Evolutionary conservation across 179 eudicot genomes (phyloP).

Genomic region (Vitellaria paradoxa): DNA sequence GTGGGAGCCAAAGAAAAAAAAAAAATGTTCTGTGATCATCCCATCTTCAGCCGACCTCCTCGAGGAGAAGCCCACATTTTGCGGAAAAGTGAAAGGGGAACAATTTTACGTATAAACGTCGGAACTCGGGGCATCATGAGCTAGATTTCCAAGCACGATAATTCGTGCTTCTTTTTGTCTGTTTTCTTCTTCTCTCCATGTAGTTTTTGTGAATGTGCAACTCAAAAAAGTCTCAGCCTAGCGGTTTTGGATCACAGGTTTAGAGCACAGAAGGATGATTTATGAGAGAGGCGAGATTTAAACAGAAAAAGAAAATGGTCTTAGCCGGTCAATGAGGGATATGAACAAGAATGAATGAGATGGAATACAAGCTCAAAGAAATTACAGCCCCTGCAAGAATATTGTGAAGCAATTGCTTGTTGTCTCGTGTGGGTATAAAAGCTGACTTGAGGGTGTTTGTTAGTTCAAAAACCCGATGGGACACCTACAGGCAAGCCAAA

Average conservation of each 20-base stretch:
- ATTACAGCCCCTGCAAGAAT: conserved; percentile 70
- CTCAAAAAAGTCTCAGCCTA: conserved; percentile 10
- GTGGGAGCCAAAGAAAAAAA: no score
- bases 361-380: conserved; percentile 56
- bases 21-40: no score
- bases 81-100: no score
- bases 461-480: conserved; percentile 82
- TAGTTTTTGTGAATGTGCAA: conserved; percentile 19
- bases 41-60: no score
- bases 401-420: conserved; percentile 64
- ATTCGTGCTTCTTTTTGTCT: no score
- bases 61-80: no score
- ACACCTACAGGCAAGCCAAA: conserved; percentile 50
- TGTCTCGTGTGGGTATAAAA: conserved; percentile 80
- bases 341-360: conserved; percentile 71
- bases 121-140: no score
- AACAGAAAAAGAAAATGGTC: neutral
- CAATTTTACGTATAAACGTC: no score
- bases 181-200: conserved; percentile 11
- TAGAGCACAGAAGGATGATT: no score
- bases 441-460: conserved; percentile 76
- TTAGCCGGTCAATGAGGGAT: conserved; percentile 45
- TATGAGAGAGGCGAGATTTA: neutral
- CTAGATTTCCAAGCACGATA: no score
- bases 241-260: neutral